These are phyloP conservation scores for Aleurites moluccanus DNA, from an alignment of 441 rosid species.

Conservation along the genomic window DNA sequence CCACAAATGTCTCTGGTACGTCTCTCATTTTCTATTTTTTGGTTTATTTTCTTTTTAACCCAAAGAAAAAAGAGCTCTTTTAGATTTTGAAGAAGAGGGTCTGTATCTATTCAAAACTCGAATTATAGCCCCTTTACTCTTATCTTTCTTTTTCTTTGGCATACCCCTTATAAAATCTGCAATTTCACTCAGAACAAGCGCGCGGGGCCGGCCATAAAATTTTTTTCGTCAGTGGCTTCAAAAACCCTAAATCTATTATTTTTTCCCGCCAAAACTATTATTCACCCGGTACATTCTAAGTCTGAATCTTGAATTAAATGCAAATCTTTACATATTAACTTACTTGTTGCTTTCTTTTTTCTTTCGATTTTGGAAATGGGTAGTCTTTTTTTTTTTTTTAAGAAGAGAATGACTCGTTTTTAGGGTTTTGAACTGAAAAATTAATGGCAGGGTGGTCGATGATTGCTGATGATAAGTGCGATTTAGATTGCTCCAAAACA, in stretches of 20 bases:
- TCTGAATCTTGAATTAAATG: not conserved
- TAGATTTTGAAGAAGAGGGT: conserved; percentile 32
- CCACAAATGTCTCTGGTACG: conserved; percentile 32
- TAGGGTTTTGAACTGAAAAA: conserved; percentile 41
- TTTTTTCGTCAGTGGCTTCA: conserved; percentile 1
- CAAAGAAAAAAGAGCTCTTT: conserved; percentile 5
- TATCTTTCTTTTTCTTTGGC: conserved; percentile 12
- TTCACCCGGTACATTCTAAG: not conserved
- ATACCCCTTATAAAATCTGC: conserved; percentile 26
- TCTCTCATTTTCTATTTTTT: conserved; percentile 8
- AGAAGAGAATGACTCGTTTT: conserved; percentile 26
- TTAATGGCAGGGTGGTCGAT: conserved; percentile 76
- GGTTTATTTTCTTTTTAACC: conserved; percentile 7
- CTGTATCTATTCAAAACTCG: conserved; percentile 38
- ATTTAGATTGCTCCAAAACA: conserved; percentile 31
- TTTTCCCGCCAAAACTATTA: conserved; percentile 60
- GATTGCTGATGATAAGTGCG: conserved; percentile 37
- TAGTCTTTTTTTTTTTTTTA: conserved; percentile 6
- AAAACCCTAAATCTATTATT: conserved; percentile 35
- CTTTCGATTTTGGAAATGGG: not conserved
- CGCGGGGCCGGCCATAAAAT: conserved; percentile 15
- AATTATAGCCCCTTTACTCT: conserved; percentile 32
- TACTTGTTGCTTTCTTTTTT: not conserved
- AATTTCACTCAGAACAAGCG: conserved; percentile 2
- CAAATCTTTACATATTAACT: not conserved